Conservation (phyloP, 2,329 filamentous ascomycete genomes). For the Beauveria brongniartii region DNA sequence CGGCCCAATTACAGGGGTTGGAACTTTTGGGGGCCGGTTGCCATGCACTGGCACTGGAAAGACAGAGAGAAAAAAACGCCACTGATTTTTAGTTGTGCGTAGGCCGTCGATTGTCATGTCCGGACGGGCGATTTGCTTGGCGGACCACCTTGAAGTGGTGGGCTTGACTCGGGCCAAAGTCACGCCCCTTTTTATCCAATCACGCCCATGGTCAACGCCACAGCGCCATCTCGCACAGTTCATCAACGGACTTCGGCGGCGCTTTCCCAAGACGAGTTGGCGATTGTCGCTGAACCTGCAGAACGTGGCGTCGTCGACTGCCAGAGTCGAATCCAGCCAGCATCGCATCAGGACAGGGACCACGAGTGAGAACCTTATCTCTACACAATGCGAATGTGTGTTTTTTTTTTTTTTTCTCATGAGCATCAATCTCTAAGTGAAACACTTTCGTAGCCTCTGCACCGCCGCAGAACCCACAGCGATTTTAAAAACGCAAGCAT, state of each 20-base stretch:
- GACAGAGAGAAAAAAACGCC: background rate
- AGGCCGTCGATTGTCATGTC: slow-evolving; percentile 7
- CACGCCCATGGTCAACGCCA: background rate
- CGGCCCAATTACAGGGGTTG: background rate
- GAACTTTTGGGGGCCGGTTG: background rate
- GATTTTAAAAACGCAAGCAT: background rate
- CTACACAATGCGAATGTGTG: background rate
- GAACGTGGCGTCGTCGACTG: too few relatives aligned
- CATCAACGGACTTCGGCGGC: background rate
- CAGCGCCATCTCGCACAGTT: background rate
- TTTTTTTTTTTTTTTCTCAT: background rate
- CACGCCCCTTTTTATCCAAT: background rate
- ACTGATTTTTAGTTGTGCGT: background rate
- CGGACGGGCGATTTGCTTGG: slow-evolving; percentile 2
- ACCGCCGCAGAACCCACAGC: slow-evolving; percentile 6
- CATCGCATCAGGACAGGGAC: background rate
- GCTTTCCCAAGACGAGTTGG: background rate
- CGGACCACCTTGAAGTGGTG: background rate
- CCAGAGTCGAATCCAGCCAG: too few relatives aligned
- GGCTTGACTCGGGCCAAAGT: slow-evolving; percentile 2
- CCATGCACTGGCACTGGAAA: background rate
- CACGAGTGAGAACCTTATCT: background rate
- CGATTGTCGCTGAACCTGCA: too few relatives aligned
- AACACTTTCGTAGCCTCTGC: slow-evolving; percentile 9
- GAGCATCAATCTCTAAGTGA: slow-evolving; percentile 7